These are phyloP conservation scores for Malus hybrid DNA, from an alignment of 331 rosid species.

Conservation along the genomic window DNA sequence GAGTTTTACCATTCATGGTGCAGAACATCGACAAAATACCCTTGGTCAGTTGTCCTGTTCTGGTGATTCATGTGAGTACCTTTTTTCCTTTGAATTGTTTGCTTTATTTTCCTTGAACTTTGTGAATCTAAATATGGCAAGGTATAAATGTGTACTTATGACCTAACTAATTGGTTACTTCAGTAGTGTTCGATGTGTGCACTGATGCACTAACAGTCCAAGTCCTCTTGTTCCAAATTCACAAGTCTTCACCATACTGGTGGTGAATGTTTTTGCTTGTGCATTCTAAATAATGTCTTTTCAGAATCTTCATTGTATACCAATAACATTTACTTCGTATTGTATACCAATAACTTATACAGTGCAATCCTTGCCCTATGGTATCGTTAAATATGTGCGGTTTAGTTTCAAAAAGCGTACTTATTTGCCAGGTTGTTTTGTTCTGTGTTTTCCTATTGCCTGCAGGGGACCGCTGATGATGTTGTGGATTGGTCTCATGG, in stretches of 20 bases:
- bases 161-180: neutral
- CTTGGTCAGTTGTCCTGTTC: constrained; percentile 71
- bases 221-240: neutral
- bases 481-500: constrained; percentile 92
- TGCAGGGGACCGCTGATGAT: constrained; percentile 74
- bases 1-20: constrained; percentile 19
- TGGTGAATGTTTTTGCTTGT: neutral
- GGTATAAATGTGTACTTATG: neutral
- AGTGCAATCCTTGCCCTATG: neutral
- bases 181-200: neutral
- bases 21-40: constrained; percentile 96
- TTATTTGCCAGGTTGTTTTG: constrained; percentile 11
- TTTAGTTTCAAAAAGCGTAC: constrained; percentile 8
- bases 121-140: neutral
- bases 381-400: neutral
- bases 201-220: neutral
- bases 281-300: neutral
- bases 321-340: too few species aligned
- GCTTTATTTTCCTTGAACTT: neutral
- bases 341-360: neutral
- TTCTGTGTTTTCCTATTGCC: constrained; percentile 17
- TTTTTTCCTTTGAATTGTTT: neutral
- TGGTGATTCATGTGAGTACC: constrained; percentile 90
- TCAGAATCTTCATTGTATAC: neutral
- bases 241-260: neutral